Percentiles rank a stretch among this genome's conserved stretches.
These are phyloP conservation scores for Aspergillus tamarii DNA, from an alignment of 2,329 filamentous ascomycete genomes.

Conservation along the genomic window DNA sequence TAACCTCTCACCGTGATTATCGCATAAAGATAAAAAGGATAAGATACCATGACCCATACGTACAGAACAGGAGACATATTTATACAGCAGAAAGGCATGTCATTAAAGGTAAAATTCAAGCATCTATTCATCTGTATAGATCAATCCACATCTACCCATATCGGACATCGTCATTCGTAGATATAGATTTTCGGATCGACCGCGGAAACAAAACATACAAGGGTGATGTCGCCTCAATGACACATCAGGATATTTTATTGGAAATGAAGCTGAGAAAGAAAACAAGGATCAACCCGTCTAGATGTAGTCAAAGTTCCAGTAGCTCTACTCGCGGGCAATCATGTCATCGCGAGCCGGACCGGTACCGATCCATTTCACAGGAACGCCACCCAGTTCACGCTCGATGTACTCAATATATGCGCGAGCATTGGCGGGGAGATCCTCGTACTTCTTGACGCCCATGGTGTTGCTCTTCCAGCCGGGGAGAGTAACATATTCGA, in stretches of 20 bases:
- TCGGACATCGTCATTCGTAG: not conserved
- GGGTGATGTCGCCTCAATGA: not conserved
- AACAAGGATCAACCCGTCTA: conserved; percentile 4
- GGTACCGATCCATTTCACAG: conserved; percentile 66
- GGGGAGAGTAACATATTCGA: conserved; percentile 61
- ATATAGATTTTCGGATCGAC: not conserved
- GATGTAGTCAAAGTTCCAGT: not conserved
- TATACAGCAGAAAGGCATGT: not conserved
- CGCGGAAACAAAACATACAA: not conserved
- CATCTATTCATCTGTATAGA: conserved; percentile 9
- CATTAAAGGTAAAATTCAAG: not conserved
- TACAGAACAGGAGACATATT: not conserved
- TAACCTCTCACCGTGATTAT: not conserved
- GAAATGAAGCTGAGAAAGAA: not conserved
- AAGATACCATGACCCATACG: not conserved
- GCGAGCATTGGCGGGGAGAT: conserved; percentile 60
- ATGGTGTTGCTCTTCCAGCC: conserved; percentile 66
- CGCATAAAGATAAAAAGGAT: not conserved
- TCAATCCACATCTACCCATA: conserved; percentile 4
- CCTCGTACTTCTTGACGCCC: conserved; percentile 58
- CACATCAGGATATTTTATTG: conserved; percentile 2
- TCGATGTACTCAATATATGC: conserved; percentile 67
- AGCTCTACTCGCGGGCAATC: conserved; percentile 51
- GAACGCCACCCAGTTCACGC: conserved; percentile 56
- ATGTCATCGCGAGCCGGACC: conserved; percentile 65